These are phyloP conservation scores for Colletotrichum horii DNA, from an alignment of 2,329 filamentous ascomycete species.

Conservation along the genomic window DNA sequence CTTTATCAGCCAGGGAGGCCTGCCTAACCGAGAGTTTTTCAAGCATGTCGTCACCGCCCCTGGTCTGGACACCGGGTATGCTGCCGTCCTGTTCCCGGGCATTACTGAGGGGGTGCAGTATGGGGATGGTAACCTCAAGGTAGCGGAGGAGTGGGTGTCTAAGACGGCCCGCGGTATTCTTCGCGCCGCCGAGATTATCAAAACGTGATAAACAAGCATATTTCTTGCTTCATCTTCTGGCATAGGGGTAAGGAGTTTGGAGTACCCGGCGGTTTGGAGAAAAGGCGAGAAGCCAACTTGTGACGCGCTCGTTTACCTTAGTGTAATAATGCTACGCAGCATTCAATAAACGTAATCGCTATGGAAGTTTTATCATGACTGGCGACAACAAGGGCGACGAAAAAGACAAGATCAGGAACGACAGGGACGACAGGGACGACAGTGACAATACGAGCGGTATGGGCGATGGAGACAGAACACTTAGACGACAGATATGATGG, in stretches of 20 bases:
- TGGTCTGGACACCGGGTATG: constrained; percentile 51
- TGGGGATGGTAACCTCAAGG: constrained; percentile 41
- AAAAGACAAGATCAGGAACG: too few species aligned
- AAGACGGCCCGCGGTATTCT: constrained; percentile 39
- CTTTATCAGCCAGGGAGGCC: constrained; percentile 52
- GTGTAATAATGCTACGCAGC: background rate
- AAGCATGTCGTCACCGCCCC: constrained; percentile 53
- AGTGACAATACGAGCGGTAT: too few species aligned
- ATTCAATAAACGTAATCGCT: background rate
- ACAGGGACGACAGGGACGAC: too few species aligned
- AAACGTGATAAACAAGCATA: constrained; percentile 20
- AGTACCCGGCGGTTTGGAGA: background rate
- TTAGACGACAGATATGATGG: too few species aligned
- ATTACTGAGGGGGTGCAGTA: constrained; percentile 72
- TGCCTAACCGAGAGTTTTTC: constrained; percentile 50
- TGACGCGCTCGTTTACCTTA: background rate
- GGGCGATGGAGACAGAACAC: too few species aligned
- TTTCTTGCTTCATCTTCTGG: background rate
- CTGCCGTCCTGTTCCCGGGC: constrained; percentile 52
- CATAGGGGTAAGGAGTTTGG: background rate
- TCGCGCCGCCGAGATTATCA: constrained; percentile 38
- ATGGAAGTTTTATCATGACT: too few species aligned
- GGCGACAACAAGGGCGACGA: too few species aligned
- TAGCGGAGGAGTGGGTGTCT: constrained; percentile 38
- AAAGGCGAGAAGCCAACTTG: background rate